Conservation (phyloP, 257 asterid genomes). For the Echites panduratus region DNA sequence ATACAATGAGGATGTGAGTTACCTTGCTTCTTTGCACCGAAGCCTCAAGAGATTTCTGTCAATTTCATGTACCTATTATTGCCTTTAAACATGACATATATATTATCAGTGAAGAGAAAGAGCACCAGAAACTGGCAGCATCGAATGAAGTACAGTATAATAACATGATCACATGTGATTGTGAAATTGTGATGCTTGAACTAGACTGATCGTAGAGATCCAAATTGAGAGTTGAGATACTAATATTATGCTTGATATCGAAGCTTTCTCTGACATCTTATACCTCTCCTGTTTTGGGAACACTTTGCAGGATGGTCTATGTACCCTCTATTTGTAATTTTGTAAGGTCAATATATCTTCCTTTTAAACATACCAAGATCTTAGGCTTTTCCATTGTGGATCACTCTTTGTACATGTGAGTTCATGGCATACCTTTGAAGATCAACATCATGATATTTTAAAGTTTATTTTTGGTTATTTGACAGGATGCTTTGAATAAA, state of each 20-base stretch:
- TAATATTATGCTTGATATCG: background rate
- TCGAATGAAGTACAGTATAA: background rate
- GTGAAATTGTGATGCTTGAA: background rate
- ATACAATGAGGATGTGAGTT: background rate
- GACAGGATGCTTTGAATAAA: constrained; percentile 78
- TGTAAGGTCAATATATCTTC: background rate
- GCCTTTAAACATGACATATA: background rate
- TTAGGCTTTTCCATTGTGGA: background rate
- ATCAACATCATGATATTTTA: background rate
- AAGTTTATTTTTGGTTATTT: constrained; percentile 10
- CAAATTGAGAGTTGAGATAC: background rate
- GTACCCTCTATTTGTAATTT: background rate
- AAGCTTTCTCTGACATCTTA: background rate
- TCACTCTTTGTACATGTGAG: background rate
- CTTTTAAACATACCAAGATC: background rate
- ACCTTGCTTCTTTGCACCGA: background rate
- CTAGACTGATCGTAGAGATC: background rate
- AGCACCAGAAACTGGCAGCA: background rate
- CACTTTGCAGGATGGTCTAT: background rate
- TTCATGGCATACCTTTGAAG: background rate
- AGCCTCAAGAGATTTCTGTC: background rate
- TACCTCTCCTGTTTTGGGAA: background rate
- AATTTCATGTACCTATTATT: background rate
- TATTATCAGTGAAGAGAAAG: background rate
- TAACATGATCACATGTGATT: background rate